Percentiles rank a stretch among this genome's conserved stretches.
These are phyloP conservation scores for Gossypium rotundifolium DNA, from an alignment of 345 rosid species.

Conservation along the genomic window DNA sequence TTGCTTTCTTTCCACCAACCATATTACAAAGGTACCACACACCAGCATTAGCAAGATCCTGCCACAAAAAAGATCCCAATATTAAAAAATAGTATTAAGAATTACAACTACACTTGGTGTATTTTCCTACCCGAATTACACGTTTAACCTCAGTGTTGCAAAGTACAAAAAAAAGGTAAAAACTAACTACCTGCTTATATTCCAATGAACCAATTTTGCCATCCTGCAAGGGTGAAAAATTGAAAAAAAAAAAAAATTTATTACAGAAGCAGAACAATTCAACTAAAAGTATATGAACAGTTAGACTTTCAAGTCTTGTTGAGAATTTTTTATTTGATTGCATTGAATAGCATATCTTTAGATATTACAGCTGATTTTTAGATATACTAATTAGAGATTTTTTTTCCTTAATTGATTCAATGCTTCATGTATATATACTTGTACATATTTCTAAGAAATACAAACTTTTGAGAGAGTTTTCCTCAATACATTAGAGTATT, in stretches of 20 bases:
- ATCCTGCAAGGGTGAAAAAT: slow-evolving; percentile 47
- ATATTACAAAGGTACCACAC: slow-evolving; percentile 36
- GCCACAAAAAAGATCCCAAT: slow-evolving; percentile 1
- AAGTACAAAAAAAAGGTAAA: background rate
- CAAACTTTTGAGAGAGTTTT: no score
- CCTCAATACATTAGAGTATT: no score
- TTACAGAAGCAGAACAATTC: slow-evolving; percentile 8
- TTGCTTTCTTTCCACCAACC: slow-evolving; percentile 32
- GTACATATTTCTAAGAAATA: no score
- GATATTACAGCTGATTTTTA: no score
- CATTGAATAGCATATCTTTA: no score
- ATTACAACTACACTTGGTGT: background rate
- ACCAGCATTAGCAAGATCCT: slow-evolving; percentile 45
- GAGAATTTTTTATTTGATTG: no score
- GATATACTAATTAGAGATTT: no score
- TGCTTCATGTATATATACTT: no score
- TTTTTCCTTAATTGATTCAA: no score
- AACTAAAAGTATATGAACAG: background rate
- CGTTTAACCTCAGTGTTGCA: background rate
- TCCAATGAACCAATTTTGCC: slow-evolving; percentile 67
- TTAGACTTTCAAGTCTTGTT: background rate
- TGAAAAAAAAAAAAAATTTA: slow-evolving; percentile 6
- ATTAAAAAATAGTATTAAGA: background rate
- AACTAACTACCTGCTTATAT: slow-evolving; percentile 64
- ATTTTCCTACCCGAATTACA: background rate